Percentiles rank a stretch among this genome's conserved stretches.
Conservation (phyloP, 164 flowering plant genomes). For the Piper longum region DNA sequence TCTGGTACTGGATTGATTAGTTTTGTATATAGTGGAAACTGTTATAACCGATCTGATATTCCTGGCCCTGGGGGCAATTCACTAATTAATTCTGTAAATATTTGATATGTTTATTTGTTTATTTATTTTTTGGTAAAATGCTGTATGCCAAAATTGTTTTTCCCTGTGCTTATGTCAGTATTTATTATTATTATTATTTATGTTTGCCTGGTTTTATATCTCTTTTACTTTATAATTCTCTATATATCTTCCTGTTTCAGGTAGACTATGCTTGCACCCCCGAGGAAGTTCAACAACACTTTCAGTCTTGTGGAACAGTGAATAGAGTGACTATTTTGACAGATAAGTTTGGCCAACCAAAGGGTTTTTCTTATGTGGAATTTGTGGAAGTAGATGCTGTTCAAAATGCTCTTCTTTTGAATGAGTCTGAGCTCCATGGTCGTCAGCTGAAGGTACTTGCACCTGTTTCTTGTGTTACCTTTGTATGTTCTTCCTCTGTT, state of each 20-base stretch:
- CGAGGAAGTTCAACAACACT: conserved; percentile 82
- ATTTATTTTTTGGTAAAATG: too few species aligned
- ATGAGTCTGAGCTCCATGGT: conserved; percentile 71
- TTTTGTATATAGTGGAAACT: too few species aligned
- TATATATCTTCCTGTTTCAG: conserved; percentile 35
- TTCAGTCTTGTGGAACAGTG: conserved; percentile 75
- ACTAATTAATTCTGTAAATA: too few species aligned
- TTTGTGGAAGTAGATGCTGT: conserved; percentile 72
- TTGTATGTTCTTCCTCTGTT: background rate
- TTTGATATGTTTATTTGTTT: too few species aligned
- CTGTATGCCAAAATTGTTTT: too few species aligned
- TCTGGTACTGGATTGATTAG: too few species aligned
- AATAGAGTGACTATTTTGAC: conserved; percentile 77
- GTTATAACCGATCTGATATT: too few species aligned
- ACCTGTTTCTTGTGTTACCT: background rate
- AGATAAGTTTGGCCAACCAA: conserved; percentile 77
- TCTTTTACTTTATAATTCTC: conserved; percentile 59
- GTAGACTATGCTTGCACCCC: conserved; percentile 79
- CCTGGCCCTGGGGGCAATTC: too few species aligned
- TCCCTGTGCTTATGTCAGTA: too few species aligned
- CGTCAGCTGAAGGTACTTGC: conserved; percentile 58
- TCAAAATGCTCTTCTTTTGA: conserved; percentile 58
- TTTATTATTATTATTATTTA: too few species aligned
- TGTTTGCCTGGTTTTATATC: conserved; percentile 11
- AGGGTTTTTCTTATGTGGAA: conserved; percentile 83